Evolutionary conservation across 345 rosid species (phyloP), one percentile per base, ranked within the genome.

Genomic region (Abelmoschus esculentus): DNA sequence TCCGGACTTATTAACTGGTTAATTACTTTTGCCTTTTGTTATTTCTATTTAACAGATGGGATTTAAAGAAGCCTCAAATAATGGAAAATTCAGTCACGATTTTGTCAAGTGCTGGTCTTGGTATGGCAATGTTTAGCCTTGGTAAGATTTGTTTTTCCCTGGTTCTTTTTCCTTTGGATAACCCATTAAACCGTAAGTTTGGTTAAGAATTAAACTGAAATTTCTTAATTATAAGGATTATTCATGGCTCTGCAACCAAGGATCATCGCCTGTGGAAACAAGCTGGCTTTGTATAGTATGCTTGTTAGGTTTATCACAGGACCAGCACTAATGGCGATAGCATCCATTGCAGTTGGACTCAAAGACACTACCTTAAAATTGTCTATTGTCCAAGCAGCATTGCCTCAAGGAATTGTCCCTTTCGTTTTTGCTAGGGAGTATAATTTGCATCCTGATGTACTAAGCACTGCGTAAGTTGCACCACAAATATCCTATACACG

Each of bases 121-220:
- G 80, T 28, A 73, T 77, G 77, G 80, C 80, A 5, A 77, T 77
- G 80, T 77, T 77, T 61, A 77, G 80, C 58, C 72, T 77, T 11
- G 80, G 80, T 77, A 60, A 56, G 50, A 31, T 12, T 12, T 60
- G 26, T 12, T 19, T 64, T 22, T 1, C 14, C 57, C 17, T 44
- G n/a, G 69, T 66, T 58, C 11, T 18, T 22, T 5, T 40, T 26
- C 31, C 5, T n/a, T 7, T 14, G 11, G 22, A 54, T 46, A 46
- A 44, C 38, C 19, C 55, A 26, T 65, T 46, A 46, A 40, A 5
- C 67, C 13, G 6, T 10, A 19, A 18, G 5, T 63, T 11, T 38
- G 15, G 11, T 4, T 19, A 14, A 26, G 32, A 15, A 4, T 6
- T 18, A 34, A 69, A 19, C 61, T 68, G 11, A 54, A 36, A 18